These are phyloP conservation scores for Uronychia binucleata DNA, from an alignment of 73 alveolate genomes.

Conservation along the genomic window DNA sequence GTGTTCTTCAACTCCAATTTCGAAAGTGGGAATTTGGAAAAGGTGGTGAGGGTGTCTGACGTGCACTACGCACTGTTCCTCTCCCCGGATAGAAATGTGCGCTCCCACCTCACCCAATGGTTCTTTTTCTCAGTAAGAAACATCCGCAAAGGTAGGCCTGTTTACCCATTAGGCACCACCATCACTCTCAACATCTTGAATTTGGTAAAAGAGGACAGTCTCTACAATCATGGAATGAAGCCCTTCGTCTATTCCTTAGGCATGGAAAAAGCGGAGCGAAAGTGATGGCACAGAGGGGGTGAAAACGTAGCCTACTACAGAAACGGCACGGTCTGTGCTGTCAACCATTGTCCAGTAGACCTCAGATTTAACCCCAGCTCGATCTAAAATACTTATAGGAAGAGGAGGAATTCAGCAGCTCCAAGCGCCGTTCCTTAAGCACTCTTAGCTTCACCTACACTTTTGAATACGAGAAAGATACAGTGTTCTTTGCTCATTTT, in stretches of 20 bases:
- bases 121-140: constrained; percentile 62
- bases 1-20: too few relatives aligned
- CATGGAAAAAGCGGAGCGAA: constrained; percentile 17
- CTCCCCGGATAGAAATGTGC: constrained; percentile 39
- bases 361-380: too few relatives aligned
- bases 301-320: background rate
- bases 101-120: constrained; percentile 76
- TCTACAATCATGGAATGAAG: constrained; percentile 82
- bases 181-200: constrained; percentile 61
- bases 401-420: background rate
- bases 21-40: constrained; percentile 62
- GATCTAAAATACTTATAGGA: constrained; percentile 13
- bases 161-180: constrained; percentile 18
- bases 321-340: too few relatives aligned
- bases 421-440: constrained; percentile 49
- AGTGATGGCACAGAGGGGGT: constrained; percentile 81
- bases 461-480: constrained; percentile 80
- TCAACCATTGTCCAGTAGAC: too few relatives aligned
- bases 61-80: constrained; percentile 42
- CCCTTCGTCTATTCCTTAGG: constrained; percentile 61
- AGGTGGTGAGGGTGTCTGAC: constrained; percentile 52
- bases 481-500: constrained; percentile 81
- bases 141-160: constrained; percentile 47
- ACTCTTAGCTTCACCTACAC: constrained; percentile 79
- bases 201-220: constrained; percentile 50